Evolutionary conservation across 2,329 filamentous ascomycete species (phyloP), one percentile per base, ranked within the genome.

Genomic region (Fusarium citri): DNA sequence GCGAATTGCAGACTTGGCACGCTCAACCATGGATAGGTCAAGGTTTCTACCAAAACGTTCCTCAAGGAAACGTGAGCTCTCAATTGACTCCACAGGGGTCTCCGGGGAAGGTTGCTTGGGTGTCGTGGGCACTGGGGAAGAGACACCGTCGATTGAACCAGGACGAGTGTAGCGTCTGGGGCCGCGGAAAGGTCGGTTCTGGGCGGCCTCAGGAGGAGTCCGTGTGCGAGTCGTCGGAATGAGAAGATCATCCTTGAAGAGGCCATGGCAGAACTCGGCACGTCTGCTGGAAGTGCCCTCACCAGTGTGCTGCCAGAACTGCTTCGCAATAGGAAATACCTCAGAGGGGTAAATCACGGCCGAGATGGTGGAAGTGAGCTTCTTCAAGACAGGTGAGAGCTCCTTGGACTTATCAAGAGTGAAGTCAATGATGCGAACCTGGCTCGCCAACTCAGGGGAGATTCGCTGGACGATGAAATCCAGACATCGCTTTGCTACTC

Each of bases 241-340:
- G 20, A 89, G 83, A 43, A 92, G 83, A 1, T 90, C 90, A 66
- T 95, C 90, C 40, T 87, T 86, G 68, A 97, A 88, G 3, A 95
- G 86, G 43, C 87, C 84, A 64, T 94, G 89, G 77, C 93, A 97
- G 79, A 97, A 98, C 77, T 98, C 95, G 34, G 94, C 94, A 42
- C 94, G 89, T 51, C 96, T 90, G 78, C 94, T 98, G 1, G 94
- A 98, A 16, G 97, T 86, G 18, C 96, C 96, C 66, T 97, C 94
- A 22, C 96, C 96, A 1, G 93, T 92, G 79, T 99, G 96, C 79
- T 98, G 96, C 96, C 96, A 99, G 76, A 97, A 98, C 75, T 94
- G 88, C 79, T 98, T 98, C n/a, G 94, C 93, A 63, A 92, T 80
- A 7, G 88, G 81, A 73, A 91, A 94, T 20, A 89, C 81, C 15